These are phyloP conservation scores for Boletellus ananas DNA, from an alignment of 768 basidiomycete genomes.

Conservation along the genomic window DNA sequence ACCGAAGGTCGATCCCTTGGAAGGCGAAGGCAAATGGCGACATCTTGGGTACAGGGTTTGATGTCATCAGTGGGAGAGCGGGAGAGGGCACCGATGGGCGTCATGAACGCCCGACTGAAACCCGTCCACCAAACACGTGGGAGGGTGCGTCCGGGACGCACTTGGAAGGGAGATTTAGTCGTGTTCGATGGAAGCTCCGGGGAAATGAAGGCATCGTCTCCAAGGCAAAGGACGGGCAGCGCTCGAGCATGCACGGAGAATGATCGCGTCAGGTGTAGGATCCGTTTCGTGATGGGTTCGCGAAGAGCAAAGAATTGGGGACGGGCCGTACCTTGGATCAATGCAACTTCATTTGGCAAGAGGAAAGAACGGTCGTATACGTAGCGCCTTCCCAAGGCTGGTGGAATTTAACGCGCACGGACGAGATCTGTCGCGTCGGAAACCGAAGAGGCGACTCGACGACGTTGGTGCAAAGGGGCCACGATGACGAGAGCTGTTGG, in stretches of 20 bases:
- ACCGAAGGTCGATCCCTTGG: neutral
- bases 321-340: neutral
- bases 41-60: neutral
- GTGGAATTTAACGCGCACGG: conserved; percentile 26
- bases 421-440: too few species aligned
- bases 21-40: neutral
- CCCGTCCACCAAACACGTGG: conserved; percentile 11
- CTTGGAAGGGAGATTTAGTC: conserved; percentile 9
- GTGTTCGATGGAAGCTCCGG: conserved; percentile 1
- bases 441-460: too few species aligned
- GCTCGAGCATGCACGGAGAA: neutral
- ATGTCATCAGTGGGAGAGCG: conserved; percentile 7
- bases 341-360: conserved; percentile 15
- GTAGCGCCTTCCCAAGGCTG: too few species aligned
- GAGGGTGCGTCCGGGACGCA: conserved; percentile 16
- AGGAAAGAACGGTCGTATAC: neutral
- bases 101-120: conserved; percentile 13
- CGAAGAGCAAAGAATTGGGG: too few species aligned
- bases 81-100: conserved; percentile 2
- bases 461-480: conserved; percentile 42
- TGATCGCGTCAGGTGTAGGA: neutral
- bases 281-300: neutral
- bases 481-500: conserved; percentile 40
- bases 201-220: neutral
- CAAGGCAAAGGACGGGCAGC: conserved; percentile 2